phyloP scores from a whole-genome alignment of 257 asterid species.

The Nyctanthes arbortristis region DNA sequence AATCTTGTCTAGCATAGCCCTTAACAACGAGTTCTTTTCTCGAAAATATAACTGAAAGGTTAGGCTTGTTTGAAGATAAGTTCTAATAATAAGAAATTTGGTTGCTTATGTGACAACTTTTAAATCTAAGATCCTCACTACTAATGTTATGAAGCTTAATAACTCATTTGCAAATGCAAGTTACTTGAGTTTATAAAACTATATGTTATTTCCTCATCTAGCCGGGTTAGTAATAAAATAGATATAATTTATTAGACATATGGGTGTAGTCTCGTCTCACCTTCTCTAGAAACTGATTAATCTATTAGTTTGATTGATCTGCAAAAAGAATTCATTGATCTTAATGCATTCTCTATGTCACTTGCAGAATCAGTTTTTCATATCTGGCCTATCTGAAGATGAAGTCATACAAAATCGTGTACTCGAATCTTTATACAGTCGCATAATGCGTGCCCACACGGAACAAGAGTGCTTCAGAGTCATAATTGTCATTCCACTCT shows the following conservation, averaged over 20 bases:
- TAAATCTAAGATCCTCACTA: background rate
- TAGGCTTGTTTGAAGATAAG: background rate
- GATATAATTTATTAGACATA: too few species aligned
- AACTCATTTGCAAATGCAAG: background rate
- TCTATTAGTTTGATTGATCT: too few species aligned
- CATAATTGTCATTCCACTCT: conserved; percentile 85
- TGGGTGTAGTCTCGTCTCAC: too few species aligned
- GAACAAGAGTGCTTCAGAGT: conserved; percentile 76
- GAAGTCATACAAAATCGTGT: conserved; percentile 84
- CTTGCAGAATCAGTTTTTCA: conserved; percentile 89
- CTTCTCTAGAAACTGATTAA: too few species aligned
- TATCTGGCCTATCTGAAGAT: conserved; percentile 89
- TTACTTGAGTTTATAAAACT: background rate
- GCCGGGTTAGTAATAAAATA: too few species aligned
- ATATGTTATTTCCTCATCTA: too few species aligned
- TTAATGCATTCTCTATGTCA: conserved; percentile 7
- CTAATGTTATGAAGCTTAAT: background rate
- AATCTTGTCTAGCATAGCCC: background rate
- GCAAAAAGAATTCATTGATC: background rate
- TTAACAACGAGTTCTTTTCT: background rate
- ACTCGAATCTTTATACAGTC: conserved; percentile 79
- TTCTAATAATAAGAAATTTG: background rate
- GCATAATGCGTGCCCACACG: conserved; percentile 72
- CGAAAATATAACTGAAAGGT: conserved; percentile 3
- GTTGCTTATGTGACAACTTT: background rate